Conservation (phyloP, 495 filamentous ascomycete genomes). For the Cercophora sp. region DNA sequence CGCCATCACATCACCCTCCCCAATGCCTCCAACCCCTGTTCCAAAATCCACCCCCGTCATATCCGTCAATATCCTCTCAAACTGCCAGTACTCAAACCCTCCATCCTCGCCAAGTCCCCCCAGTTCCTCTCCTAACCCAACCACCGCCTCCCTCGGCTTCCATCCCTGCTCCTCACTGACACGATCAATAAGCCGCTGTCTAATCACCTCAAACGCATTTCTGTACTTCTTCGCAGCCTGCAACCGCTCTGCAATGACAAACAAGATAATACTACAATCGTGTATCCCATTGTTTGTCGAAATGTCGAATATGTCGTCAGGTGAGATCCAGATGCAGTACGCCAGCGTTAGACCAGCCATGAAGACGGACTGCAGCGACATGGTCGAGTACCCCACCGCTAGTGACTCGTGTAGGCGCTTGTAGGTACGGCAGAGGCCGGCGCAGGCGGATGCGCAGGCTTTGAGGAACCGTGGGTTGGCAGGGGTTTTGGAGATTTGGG, state of each 20-base stretch:
- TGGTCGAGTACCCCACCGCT: neutral
- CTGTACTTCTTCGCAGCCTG: neutral
- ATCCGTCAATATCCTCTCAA: no score
- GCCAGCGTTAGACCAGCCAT: neutral
- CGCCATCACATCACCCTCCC: no score
- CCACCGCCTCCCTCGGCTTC: no score
- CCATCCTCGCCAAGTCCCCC: no score
- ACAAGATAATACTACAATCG: constrained; percentile 1
- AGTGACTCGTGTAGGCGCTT: neutral
- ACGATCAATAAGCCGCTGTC: neutral
- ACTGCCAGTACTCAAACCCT: no score
- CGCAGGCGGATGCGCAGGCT: neutral
- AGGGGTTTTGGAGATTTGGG: neutral
- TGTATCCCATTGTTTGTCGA: neutral
- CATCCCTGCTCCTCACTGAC: no score
- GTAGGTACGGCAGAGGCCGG: neutral
- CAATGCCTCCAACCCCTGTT: no score
- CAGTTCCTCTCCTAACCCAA: no score
- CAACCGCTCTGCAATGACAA: neutral
- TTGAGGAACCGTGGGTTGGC: neutral
- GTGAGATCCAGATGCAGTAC: neutral
- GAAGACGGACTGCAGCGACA: neutral
- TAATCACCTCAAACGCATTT: neutral
- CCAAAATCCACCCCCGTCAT: no score
- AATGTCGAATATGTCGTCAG: neutral